Base-by-base conservation (phyloP, 257 asterid species). In the Verbena officinalis region DNA sequence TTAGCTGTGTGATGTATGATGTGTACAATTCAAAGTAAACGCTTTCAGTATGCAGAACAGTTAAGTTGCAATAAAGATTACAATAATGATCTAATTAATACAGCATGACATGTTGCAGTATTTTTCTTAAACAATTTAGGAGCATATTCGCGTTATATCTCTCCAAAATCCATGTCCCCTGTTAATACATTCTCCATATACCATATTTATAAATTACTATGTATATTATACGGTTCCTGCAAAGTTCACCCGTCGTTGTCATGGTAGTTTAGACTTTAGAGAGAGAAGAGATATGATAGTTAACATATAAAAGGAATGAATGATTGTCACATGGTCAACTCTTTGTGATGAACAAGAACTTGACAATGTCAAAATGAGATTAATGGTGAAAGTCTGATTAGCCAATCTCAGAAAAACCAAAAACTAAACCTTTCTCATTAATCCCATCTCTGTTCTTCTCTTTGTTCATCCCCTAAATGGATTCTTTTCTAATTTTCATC, bases 1-100 rank as follows among this genome's bases (percentile, higher is more conserved):
- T 62, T 66, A 60, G 77, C 64, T 60, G 49, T 46, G 36, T 46
- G 63, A 42, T 12, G 4, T 36, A 9, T 3, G 48, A 49, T 73
- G 31, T 59, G 38, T 23, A 43, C 21, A 40, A 71, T 75, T 65
- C 74, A 73, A 79, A 79, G 81, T 81, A 77, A 79, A 76, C 85
- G 72, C 68, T 52, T 50, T 40, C 64, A 12, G 27, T 61, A 30
- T 30, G 3, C 36, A 20, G 43, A 43, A 55, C 66, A 55, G 72
- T 55, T 22, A 45, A 10, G 54, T 17, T 75, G 58, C 16, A 57
- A 46, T 66, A 42, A 43, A 16, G 75, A 68, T 54, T 70, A 39
- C 50, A 69, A 62, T 60, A 81, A 43, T 33, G 20, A 44, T 0
- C 42, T 11, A 11, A 44, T 64, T 38, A 49, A 71, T 64, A 65